Conservation (phyloP, 2,329 filamentous ascomycete species). For the Colletotrichum theobromicola region DNA sequence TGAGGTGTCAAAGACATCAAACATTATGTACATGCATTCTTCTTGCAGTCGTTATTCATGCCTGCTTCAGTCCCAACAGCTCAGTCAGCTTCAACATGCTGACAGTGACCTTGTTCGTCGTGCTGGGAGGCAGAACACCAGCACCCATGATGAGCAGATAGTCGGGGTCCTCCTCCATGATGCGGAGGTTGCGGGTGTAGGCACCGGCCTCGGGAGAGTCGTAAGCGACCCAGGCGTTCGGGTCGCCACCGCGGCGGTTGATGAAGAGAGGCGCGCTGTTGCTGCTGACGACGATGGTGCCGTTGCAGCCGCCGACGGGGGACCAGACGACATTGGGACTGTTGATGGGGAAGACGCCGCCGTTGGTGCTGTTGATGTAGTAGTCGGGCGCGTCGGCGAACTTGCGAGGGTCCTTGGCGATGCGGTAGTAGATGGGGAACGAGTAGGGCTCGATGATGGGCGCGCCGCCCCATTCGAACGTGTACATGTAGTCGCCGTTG, state of each 20-base stretch:
- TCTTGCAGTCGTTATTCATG: not conserved
- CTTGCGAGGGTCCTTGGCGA: constrained; percentile 40
- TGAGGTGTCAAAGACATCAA: not conserved
- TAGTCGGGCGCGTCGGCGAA: constrained; percentile 37
- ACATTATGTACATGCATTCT: not conserved
- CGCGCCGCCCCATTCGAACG: constrained; percentile 65
- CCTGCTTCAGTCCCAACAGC: constrained; percentile 17
- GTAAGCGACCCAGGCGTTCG: constrained; percentile 40
- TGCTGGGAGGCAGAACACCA: constrained; percentile 50
- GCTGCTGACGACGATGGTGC: constrained; percentile 48
- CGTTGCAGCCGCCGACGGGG: constrained; percentile 46
- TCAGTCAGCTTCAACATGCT: constrained; percentile 37
- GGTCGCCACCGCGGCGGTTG: constrained; percentile 45
- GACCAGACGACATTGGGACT: constrained; percentile 51
- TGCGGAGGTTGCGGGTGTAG: constrained; percentile 41
- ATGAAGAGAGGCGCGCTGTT: constrained; percentile 44
- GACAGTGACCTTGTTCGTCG: constrained; percentile 46
- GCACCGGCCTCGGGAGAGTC: constrained; percentile 37
- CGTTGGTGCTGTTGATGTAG: constrained; percentile 36
- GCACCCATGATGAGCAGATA: constrained; percentile 48
- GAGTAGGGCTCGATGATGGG: constrained; percentile 35
- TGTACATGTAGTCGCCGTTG: constrained; percentile 66
- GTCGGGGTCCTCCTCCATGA: constrained; percentile 38
- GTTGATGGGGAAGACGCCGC: constrained; percentile 37
- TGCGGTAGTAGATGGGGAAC: constrained; percentile 52